phyloP scores from a whole-genome alignment of 2,329 filamentous ascomycete genomes.

The Coniella vitis region DNA sequence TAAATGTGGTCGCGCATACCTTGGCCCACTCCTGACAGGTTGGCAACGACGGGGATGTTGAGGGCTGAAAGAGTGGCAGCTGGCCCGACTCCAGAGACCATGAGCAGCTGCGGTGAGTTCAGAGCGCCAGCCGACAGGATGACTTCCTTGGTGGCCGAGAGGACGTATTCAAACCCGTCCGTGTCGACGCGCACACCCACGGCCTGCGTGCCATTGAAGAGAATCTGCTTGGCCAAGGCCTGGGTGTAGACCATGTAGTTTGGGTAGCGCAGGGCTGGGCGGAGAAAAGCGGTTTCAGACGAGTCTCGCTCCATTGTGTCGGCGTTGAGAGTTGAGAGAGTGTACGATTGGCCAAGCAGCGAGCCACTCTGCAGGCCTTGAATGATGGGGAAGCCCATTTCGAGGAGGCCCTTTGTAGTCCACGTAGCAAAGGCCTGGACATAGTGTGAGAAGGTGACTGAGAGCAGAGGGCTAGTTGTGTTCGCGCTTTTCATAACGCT shows the following conservation, averaged over 20 bases:
- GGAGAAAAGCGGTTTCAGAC: conserved; percentile 5
- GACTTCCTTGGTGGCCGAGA: conserved; percentile 26
- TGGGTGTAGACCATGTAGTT: not conserved
- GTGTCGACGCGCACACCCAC: not conserved
- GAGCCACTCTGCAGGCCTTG: not conserved
- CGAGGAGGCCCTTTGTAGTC: not conserved
- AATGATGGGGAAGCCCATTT: not conserved
- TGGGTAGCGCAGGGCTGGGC: not conserved
- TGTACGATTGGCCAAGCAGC: not conserved
- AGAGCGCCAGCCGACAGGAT: conserved; percentile 36
- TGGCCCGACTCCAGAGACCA: conserved; percentile 19
- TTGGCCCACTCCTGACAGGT: conserved; percentile 22
- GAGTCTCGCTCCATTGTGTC: not conserved
- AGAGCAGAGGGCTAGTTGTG: not conserved
- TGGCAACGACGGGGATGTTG: conserved; percentile 22
- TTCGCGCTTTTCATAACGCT: not conserved
- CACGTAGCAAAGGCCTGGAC: conserved; percentile 2
- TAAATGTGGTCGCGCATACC: conserved; percentile 3
- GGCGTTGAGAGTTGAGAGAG: not conserved
- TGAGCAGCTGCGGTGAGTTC: conserved; percentile 31
- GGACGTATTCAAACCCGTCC: not conserved
- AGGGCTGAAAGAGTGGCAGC: conserved; percentile 19
- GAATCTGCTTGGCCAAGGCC: not conserved
- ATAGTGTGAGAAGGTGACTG: not conserved
- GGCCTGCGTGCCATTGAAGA: not conserved